Percentiles rank a stretch among this genome's conserved stretches.
These are phyloP conservation scores for Hyphopichia wangnamkhiaoensis DNA, from an alignment of 1,139 yeast species.

Conservation along the genomic window DNA sequence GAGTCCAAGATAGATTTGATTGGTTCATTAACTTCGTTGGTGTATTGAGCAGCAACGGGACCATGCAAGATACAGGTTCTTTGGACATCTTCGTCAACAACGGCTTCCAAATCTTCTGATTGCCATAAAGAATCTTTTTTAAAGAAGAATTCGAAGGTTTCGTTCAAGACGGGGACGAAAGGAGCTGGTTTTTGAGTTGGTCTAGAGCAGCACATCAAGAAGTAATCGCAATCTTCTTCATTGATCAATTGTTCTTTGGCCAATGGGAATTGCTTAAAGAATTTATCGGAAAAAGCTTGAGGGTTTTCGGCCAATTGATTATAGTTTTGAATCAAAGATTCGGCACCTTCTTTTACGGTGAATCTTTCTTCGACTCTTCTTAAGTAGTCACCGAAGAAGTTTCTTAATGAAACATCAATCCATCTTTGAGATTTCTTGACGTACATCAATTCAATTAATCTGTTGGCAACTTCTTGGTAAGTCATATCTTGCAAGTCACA, in stretches of 20 bases:
- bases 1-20: conserved; percentile 85
- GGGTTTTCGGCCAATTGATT: conserved; percentile 66
- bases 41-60: conserved; percentile 95
- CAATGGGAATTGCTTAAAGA: conserved; percentile 68
- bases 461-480: conserved; percentile 83
- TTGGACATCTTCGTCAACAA: conserved; percentile 93
- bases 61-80: conserved; percentile 98
- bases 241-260: conserved; percentile 82
- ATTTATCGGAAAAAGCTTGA: conserved; percentile 53
- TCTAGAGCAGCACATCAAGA: conserved; percentile 78
- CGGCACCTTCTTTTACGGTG: conserved; percentile 51
- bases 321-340: conserved; percentile 75
- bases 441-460: conserved; percentile 86
- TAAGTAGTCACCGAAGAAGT: conserved; percentile 81
- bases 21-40: conserved; percentile 87
- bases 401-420: conserved; percentile 86
- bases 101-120: conserved; percentile 95
- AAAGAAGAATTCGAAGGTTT: conserved; percentile 91
- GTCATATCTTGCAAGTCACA: conserved; percentile 96
- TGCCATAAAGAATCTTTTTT: conserved; percentile 99
- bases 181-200: conserved; percentile 97
- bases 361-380: conserved; percentile 98
- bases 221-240: conserved; percentile 94
- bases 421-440: conserved; percentile 80
- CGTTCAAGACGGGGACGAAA: conserved; percentile 92